phyloP scores from a whole-genome alignment of 352 stramenopile species.

The Phytophthora crassamura region DNA sequence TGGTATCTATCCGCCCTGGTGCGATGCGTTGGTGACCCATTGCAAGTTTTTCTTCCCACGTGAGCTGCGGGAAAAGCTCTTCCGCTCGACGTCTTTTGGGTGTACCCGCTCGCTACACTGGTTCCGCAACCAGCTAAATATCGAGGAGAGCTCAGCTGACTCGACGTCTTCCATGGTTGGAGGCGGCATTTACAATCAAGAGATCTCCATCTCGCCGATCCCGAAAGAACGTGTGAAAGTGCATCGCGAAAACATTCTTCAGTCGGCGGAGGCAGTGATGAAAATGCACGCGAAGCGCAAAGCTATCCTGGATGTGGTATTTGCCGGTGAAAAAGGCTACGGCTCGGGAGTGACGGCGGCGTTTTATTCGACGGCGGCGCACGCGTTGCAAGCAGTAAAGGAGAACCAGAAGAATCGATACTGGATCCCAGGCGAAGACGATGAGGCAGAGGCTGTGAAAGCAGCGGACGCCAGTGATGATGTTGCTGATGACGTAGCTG shows the following conservation, averaged over 20 bases:
- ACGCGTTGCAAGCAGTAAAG: conserved; percentile 62
- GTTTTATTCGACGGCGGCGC: conserved; percentile 84
- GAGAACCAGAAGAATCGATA: conserved; percentile 56
- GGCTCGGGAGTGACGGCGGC: conserved; percentile 84
- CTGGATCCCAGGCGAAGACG: conserved; percentile 70
- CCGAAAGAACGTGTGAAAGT: conserved; percentile 90
- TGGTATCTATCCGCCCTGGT: conserved; percentile 85
- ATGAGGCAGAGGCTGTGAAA: conserved; percentile 33
- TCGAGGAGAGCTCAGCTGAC: conserved; percentile 47
- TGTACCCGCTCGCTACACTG: conserved; percentile 83
- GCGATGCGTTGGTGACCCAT: conserved; percentile 71
- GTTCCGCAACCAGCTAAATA: conserved; percentile 74
- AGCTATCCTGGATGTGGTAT: conserved; percentile 85
- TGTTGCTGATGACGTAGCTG: conserved; percentile 40
- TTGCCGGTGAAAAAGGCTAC: conserved; percentile 87
- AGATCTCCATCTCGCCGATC: conserved; percentile 84
- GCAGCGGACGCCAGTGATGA: conserved; percentile 9
- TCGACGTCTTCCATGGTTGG: conserved; percentile 31
- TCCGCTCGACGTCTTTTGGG: conserved; percentile 81
- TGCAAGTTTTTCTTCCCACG: conserved; percentile 87
- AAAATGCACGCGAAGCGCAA: conserved; percentile 88
- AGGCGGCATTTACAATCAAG: conserved; percentile 71
- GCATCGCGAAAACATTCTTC: conserved; percentile 74
- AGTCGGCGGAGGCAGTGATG: conserved; percentile 81
- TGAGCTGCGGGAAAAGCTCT: conserved; percentile 73